A percentile compares a stretch with the other conserved stretches of the same genome.
Evolutionary conservation across 805 yeast genomes (phyloP).

Genomic region (Candida adriatica): DNA sequence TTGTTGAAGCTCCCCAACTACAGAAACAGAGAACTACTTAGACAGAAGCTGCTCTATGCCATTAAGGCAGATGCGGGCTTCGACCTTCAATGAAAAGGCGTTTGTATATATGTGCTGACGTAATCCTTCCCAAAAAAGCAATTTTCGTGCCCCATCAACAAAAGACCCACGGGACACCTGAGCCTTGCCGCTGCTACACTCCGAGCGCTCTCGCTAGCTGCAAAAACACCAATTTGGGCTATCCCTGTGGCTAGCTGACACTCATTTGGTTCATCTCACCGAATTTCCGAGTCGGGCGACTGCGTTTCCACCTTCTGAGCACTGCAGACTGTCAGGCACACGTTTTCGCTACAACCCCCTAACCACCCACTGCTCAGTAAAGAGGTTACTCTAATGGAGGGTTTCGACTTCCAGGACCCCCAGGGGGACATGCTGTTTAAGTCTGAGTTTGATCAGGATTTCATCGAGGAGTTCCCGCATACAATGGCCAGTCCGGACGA

Average conservation of each 20-base stretch:
- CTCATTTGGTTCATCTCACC: too few species aligned
- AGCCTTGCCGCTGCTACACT: too few species aligned
- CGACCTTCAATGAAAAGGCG: slow-evolving; percentile 55
- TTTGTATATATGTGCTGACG: not conserved
- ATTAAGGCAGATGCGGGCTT: slow-evolving; percentile 83
- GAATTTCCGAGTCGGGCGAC: too few species aligned
- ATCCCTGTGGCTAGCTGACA: too few species aligned
- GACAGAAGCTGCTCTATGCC: slow-evolving; percentile 64
- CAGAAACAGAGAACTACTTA: slow-evolving; percentile 46
- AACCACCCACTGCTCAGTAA: not conserved
- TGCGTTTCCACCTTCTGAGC: too few species aligned
- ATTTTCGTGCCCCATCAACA: too few species aligned
- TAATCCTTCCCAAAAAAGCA: slow-evolving; percentile 5
- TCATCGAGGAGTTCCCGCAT: slow-evolving; percentile 6
- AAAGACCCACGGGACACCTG: too few species aligned
- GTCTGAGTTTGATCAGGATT: slow-evolving; percentile 10
- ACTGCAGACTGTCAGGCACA: too few species aligned
- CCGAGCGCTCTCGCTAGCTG: too few species aligned
- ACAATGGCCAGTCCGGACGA: not conserved
- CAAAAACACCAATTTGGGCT: too few species aligned
- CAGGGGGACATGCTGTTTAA: slow-evolving; percentile 11
- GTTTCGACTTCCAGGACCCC: slow-evolving; percentile 11
- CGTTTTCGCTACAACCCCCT: too few species aligned
- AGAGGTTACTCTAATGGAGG: slow-evolving; percentile 6
- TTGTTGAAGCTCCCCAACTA: slow-evolving; percentile 83